Conservation (phyloP, 2,329 filamentous ascomycete species). For the Apiospora phragmitis region DNA sequence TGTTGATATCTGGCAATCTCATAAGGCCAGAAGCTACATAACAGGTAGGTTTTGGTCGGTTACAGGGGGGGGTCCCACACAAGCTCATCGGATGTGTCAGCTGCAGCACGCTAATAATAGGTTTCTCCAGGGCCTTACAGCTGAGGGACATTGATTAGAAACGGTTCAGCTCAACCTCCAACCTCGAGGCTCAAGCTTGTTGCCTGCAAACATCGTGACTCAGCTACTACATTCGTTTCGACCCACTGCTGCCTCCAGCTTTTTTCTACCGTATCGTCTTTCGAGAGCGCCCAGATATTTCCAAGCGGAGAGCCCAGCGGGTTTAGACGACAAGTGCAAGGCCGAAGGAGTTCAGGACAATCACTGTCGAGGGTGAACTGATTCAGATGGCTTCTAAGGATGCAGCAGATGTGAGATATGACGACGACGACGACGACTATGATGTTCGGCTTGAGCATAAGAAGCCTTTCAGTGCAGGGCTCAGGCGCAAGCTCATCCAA, state of each 20-base stretch:
- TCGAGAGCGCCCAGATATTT: not conserved
- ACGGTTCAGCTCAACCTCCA: not conserved
- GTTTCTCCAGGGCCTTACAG: not conserved
- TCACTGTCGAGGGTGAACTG: not conserved
- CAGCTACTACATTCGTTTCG: not conserved
- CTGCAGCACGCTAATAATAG: not conserved
- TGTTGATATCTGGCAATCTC: conserved; percentile 5
- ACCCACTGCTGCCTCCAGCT: not conserved
- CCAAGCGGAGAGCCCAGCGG: not conserved
- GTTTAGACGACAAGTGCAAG: not conserved
- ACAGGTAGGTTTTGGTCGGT: not conserved
- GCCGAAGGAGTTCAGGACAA: not conserved
- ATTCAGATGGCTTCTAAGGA: conserved; percentile 23
- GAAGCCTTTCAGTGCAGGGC: conserved; percentile 56
- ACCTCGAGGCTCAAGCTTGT: not conserved
- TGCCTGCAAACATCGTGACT: not conserved
- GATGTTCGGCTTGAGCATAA: conserved; percentile 54
- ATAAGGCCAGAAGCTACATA: not conserved
- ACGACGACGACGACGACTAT: conserved; percentile 36
- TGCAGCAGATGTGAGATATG: conserved; percentile 12
- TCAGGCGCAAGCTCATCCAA: conserved; percentile 53
- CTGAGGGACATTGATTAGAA: not conserved
- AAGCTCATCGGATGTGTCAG: conserved; percentile 7
- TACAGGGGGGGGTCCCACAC: not conserved
- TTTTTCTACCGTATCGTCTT: not conserved